Conservation (phyloP, 441 rosid genomes). For the Pelargonium myrrhifolium region DNA sequence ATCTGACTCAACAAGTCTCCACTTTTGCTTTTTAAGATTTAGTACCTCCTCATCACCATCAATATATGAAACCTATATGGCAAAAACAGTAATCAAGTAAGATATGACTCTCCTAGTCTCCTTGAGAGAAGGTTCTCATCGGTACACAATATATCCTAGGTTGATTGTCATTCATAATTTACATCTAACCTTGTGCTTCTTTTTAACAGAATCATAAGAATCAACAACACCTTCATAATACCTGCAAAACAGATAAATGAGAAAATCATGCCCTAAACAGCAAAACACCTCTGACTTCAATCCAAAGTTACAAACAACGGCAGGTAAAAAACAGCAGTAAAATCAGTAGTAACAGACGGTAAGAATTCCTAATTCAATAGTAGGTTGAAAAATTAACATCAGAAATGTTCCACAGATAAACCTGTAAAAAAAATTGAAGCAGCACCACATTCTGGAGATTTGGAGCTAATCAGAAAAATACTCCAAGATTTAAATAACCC, state of each 20-base stretch:
- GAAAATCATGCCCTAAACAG: conserved; percentile 5
- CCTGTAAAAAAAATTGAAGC: neutral
- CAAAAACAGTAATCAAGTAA: conserved; percentile 14
- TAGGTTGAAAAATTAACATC: neutral
- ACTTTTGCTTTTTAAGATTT: conserved; percentile 53
- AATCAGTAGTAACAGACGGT: neutral
- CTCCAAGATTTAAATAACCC: neutral
- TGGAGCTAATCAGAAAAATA: neutral
- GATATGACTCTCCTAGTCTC: too few relatives aligned
- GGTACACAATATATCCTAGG: conserved; percentile 7
- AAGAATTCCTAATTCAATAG: neutral
- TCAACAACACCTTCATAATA: conserved; percentile 62
- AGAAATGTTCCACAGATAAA: neutral
- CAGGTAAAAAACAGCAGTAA: neutral
- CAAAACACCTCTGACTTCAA: conserved; percentile 1
- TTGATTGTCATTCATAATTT: neutral
- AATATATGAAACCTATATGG: conserved; percentile 48
- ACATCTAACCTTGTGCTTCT: conserved; percentile 71
- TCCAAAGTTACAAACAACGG: neutral
- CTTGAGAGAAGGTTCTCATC: neutral
- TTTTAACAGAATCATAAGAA: conserved; percentile 52
- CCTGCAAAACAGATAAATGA: conserved; percentile 38
- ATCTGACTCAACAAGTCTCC: conserved; percentile 42
- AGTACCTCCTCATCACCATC: conserved; percentile 79
- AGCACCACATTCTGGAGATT: neutral